Evolutionary conservation across 257 asterid genomes (phyloP).

Genomic region (Rhazya stricta): DNA sequence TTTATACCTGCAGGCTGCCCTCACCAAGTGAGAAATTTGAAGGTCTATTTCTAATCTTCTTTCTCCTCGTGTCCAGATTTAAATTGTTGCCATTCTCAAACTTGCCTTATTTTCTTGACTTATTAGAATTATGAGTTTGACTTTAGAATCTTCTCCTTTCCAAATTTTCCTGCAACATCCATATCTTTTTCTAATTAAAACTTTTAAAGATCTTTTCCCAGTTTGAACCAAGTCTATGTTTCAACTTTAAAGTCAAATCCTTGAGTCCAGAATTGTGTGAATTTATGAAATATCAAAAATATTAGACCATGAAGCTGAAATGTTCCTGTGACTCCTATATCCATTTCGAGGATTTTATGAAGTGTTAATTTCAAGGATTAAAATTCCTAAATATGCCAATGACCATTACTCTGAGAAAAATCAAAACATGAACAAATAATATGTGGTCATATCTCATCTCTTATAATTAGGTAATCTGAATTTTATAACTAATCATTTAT

Average conservation of each 20-base stretch:
- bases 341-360: background rate
- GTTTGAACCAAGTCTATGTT: background rate
- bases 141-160: background rate
- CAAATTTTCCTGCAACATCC: background rate
- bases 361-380: background rate
- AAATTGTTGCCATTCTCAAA: background rate
- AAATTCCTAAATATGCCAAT: background rate
- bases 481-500: too few relatives aligned
- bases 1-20: constrained; percentile 17
- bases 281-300: background rate
- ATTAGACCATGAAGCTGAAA: background rate
- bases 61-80: background rate
- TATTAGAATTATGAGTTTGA: background rate
- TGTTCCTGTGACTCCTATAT: background rate
- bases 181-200: background rate
- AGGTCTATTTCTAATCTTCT: background rate
- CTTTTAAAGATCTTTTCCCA: background rate
- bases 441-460: background rate
- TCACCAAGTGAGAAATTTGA: constrained; percentile 18
- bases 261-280: too few relatives aligned
- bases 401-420: background rate
- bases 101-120: background rate
- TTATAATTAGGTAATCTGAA: background rate
- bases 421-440: background rate
- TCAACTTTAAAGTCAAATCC: background rate